Evolutionary conservation across 2,329 filamentous ascomycete genomes (phyloP), one percentile per base, ranked within the genome.

Genomic region (Alternaria ethzedia): DNA sequence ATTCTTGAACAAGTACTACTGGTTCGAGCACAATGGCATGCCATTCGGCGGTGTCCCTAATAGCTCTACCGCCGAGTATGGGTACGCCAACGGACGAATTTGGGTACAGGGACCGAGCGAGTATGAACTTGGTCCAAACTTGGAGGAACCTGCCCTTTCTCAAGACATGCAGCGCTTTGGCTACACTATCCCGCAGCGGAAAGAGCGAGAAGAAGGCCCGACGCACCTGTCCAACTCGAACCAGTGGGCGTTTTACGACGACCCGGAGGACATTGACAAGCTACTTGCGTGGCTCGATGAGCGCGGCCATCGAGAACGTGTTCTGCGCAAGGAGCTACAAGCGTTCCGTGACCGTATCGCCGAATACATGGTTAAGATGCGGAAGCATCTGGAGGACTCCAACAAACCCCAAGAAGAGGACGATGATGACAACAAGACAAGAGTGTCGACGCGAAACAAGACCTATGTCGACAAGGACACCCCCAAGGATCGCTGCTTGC

Each of bases 11-110:
- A 89, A 95, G 57, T 99, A 98, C 81, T 98, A 96, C 84, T 99
- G 96, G 95, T 97, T 98, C 79, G 96, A 99, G 81, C 91, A 95
- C 66, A 99, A 98, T 75, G 96, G 94, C 23, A 98, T 98, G 94
- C 96, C 96, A 0, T 97, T 95, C 74, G 93, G 87, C 30, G 96
- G 96, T 5, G 85, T 97, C 59, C 94, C 94, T 0, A 88, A 87
- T 68, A 97, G 93, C 79, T 97, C 94, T 15, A 98, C 95, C 2
- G 91, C 93, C 1, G 86, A 89, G 49, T 94, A 95, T 21, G 90
- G 88, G 9, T 99, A 98, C 76, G 94, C 95, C 44, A 99, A 98
- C 77, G 96, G 93, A 9, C 92, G 95, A 62, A 87, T 99, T 60
- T 99, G 96, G 96, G 90, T 99, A 13, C 96, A 99, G 80, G 96